phyloP scores from a whole-genome alignment of 192 early-diverging fungal genomes.

The Entomortierella beljakovae region DNA sequence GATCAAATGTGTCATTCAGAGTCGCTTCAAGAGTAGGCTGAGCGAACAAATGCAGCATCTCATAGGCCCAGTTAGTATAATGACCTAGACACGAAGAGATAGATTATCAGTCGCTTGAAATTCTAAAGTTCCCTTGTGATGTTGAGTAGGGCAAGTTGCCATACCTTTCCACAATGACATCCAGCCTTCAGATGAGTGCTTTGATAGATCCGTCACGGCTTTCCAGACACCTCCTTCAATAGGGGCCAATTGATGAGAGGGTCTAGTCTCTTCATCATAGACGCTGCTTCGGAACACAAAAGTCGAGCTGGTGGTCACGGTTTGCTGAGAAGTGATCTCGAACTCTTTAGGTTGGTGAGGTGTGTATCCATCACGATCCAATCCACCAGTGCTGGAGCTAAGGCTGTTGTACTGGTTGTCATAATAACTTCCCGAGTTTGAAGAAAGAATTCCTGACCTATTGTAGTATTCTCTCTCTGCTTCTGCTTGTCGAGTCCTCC shows the following conservation, averaged over 20 bases:
- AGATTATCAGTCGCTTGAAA: slow-evolving; percentile 1
- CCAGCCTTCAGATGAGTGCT: slow-evolving; percentile 77
- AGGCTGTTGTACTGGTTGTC: slow-evolving; percentile 62
- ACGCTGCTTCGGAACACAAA: slow-evolving; percentile 65
- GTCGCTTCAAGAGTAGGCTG: slow-evolving; percentile 91
- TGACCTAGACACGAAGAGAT: slow-evolving; percentile 67
- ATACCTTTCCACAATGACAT: slow-evolving; percentile 67
- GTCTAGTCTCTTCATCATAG: slow-evolving; percentile 65
- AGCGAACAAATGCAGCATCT: slow-evolving; percentile 76
- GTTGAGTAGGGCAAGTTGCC: no score
- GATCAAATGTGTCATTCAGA: slow-evolving; percentile 94
- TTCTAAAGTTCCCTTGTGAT: background rate
- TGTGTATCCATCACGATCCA: slow-evolving; percentile 3
- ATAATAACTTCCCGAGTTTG: slow-evolving; percentile 32
- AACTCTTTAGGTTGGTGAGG: background rate
- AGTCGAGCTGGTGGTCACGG: slow-evolving; percentile 29
- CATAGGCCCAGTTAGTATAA: slow-evolving; percentile 86
- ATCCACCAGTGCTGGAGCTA: slow-evolving; percentile 22
- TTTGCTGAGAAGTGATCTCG: background rate
- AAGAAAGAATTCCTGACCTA: slow-evolving; percentile 16
- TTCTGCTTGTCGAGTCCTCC: slow-evolving; percentile 14
- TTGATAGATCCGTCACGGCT: slow-evolving; percentile 64
- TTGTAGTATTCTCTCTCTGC: slow-evolving; percentile 42
- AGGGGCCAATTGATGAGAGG: slow-evolving; percentile 72
- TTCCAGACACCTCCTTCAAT: slow-evolving; percentile 71